These are phyloP conservation scores for Cerrena zonata DNA, from an alignment of 1,284 basidiomycete genomes.

Conservation along the genomic window DNA sequence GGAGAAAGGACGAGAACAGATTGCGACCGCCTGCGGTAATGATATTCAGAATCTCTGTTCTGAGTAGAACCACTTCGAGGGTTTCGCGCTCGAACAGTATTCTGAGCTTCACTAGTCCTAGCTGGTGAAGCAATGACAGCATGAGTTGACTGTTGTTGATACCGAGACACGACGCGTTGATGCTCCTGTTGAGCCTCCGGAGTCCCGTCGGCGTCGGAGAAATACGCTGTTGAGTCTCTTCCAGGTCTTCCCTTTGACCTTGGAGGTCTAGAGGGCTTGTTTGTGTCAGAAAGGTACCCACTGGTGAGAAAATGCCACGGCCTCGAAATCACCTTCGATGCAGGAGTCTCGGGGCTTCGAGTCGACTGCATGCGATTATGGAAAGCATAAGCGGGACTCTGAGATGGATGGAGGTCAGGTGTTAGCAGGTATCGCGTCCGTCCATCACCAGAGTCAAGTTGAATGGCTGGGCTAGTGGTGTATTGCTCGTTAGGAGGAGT, in stretches of 20 bases:
- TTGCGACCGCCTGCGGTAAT: slow-evolving; percentile 26
- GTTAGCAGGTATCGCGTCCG: slow-evolving; percentile 5
- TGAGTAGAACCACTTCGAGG: background rate
- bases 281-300: slow-evolving; percentile 23
- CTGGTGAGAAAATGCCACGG: slow-evolving; percentile 17
- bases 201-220: slow-evolving; percentile 22
- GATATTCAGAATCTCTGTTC: slow-evolving; percentile 16
- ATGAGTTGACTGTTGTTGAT: slow-evolving; percentile 2
- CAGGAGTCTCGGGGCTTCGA: slow-evolving; percentile 1
- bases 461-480: background rate
- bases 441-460: background rate
- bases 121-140: slow-evolving; percentile 5
- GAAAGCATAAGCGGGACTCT: background rate
- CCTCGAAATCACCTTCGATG: slow-evolving; percentile 11
- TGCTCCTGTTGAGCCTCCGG: slow-evolving; percentile 11
- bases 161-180: slow-evolving; percentile 5
- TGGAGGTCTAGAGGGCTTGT: slow-evolving; percentile 22
- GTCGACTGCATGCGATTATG: slow-evolving; percentile 1
- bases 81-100: background rate
- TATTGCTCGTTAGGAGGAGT: slow-evolving; percentile 13
- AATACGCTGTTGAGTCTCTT: slow-evolving; percentile 21
- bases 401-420: slow-evolving; percentile 3
- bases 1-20: slow-evolving; percentile 15
- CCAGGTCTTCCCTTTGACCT: slow-evolving; percentile 18
- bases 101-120: background rate